Percentiles rank a stretch among this genome's conserved stretches.
These are phyloP conservation scores for Phytophthora sojae DNA, from an alignment of 352 stramenopile genomes.

Conservation along the genomic window DNA sequence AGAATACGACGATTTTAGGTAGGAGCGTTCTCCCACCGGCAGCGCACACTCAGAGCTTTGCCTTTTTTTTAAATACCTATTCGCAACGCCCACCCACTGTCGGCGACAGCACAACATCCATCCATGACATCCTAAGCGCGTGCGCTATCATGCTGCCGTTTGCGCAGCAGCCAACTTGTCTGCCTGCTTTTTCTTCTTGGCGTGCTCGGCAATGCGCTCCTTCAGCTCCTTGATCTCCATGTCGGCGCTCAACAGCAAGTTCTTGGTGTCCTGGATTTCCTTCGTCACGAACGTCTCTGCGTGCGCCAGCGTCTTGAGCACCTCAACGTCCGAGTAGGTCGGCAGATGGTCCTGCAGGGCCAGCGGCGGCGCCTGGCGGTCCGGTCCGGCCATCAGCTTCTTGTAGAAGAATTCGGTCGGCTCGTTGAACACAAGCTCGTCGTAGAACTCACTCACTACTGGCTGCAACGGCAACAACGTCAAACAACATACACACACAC, in stretches of 20 bases:
- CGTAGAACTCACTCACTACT: slow-evolving; percentile 96
- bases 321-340: slow-evolving; percentile 89
- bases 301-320: slow-evolving; percentile 86
- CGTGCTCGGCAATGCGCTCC: slow-evolving; percentile 78
- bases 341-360: slow-evolving; percentile 87
- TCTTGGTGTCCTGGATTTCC: slow-evolving; percentile 78
- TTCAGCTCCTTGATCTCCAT: slow-evolving; percentile 82
- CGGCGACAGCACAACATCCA: no score
- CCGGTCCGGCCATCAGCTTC: slow-evolving; percentile 82
- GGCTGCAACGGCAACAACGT: slow-evolving; percentile 55
- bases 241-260: slow-evolving; percentile 66
- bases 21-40: no score
- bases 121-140: background rate
- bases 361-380: slow-evolving; percentile 70
- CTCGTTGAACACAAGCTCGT: slow-evolving; percentile 99
- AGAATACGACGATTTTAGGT: no score
- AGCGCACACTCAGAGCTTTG: no score
- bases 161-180: slow-evolving; percentile 54
- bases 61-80: no score
- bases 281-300: slow-evolving; percentile 86
- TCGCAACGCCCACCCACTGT: no score
- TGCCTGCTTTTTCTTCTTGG: slow-evolving; percentile 76
- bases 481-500: background rate
- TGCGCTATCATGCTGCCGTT: slow-evolving; percentile 1
- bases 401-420: slow-evolving; percentile 96